Conservation (phyloP, 495 filamentous ascomycete species). For the Aspergillus sparsus region DNA sequence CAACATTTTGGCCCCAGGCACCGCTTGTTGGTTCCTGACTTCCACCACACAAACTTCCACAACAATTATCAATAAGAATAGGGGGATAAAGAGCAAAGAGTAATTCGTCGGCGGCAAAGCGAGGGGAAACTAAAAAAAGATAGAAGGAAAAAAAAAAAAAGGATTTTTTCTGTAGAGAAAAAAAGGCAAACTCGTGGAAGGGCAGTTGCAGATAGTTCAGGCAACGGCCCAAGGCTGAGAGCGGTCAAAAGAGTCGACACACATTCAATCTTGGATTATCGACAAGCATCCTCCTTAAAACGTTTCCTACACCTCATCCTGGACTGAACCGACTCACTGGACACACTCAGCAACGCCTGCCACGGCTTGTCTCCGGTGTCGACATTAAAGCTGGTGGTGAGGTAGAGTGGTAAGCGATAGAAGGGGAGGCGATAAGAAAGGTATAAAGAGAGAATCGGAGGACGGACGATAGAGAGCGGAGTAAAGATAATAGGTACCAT, state of each 20-base stretch:
- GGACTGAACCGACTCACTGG: constrained; percentile 31
- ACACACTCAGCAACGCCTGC: constrained; percentile 27
- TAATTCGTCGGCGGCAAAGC: background rate
- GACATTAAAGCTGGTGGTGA: constrained; percentile 29
- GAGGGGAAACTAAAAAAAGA: background rate
- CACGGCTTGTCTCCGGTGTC: constrained; percentile 29
- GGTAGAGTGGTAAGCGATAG: constrained; percentile 16
- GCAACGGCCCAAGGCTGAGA: constrained; percentile 21
- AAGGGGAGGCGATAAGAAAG: constrained; percentile 13
- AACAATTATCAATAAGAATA: constrained; percentile 3
- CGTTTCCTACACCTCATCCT: constrained; percentile 57
- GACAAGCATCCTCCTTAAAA: constrained; percentile 50
- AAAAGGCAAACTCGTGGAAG: constrained; percentile 9
- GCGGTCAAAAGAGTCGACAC: constrained; percentile 29
- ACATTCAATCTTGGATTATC: constrained; percentile 36
- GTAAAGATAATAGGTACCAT: constrained; percentile 14
- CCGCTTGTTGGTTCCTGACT: constrained; percentile 6
- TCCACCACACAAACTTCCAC: constrained; percentile 7
- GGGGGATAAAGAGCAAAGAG: constrained; percentile 7
- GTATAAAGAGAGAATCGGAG: constrained; percentile 27
- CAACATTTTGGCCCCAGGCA: constrained; percentile 40
- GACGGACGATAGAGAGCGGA: constrained; percentile 20
- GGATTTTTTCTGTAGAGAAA: background rate
- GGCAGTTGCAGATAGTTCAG: constrained; percentile 13
- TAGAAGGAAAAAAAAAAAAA: constrained; percentile 3